Evolutionary conservation across 1,284 basidiomycete species (phyloP), one percentile per base, ranked within the genome.

Genomic region (Fomitopsis schrenkii): DNA sequence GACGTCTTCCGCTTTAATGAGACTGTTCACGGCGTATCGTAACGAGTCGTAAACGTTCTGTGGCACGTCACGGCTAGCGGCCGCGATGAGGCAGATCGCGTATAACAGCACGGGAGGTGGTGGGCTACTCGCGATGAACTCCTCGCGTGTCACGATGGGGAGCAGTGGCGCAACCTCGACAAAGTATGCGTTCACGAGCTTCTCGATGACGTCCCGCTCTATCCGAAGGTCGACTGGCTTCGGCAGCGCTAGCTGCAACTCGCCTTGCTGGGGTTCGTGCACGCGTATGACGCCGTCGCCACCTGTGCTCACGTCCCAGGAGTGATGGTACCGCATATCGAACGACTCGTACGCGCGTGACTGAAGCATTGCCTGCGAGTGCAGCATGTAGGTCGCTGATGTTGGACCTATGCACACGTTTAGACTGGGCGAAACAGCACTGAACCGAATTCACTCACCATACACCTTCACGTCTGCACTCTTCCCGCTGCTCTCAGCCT

Each of bases 231-330:
- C 88, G 55, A 86, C 71, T 10, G 86, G 83, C 68, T 86, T 89
- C 68, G 83, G 76, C 70, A 84, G 74, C 57, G 81, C 68, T 55
- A 78, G 71, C 62, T 85, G 78, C 66, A 79, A 76, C 61, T 89
- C 86, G 28, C 83, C 83, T 55, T 71, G 69, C 59, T 79, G 68
- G 9, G 84, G 85, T 68, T 91, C 90, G 70, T 88, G 85, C 44
- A 98, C 88, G 59, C 89, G 86, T 69, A 99, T 95, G 64, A 97
- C 80, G 0, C 95, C 96, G 65, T 97, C 91, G 10, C 94, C 94
- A 35, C 83, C 84, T 61, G 87, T 83, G 64, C 87, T 85, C 57
- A 96, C 85, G 72, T 94, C 90, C 83, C 92, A 95, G 2, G 85
- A 84, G 72, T 92, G 88, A 71, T 95, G 86, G 72, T 94, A 88